These are phyloP conservation scores for Ophiostoma himal-ulmi DNA, from an alignment of 2,329 filamentous ascomycete genomes.

Conservation along the genomic window DNA sequence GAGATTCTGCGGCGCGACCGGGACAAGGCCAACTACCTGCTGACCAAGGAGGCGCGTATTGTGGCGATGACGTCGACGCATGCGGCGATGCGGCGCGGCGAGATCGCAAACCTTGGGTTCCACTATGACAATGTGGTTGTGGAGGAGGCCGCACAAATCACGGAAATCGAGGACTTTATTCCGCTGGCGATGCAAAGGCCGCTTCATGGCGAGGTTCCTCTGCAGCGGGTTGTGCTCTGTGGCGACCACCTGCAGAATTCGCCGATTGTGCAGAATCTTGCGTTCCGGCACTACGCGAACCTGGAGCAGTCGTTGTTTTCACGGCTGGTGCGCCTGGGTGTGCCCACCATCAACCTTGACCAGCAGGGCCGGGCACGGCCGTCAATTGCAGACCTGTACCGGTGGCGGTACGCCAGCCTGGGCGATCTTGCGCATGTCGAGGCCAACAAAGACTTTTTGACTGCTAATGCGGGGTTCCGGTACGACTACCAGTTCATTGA, in stretches of 20 bases:
- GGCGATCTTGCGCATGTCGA: slow-evolving; percentile 73
- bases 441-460: slow-evolving; percentile 62
- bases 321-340: slow-evolving; percentile 80
- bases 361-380: slow-evolving; percentile 88
- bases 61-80: slow-evolving; percentile 99
- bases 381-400: slow-evolving; percentile 81
- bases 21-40: slow-evolving; percentile 92
- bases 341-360: slow-evolving; percentile 85
- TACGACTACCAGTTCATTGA: slow-evolving; percentile 97
- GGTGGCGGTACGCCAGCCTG: slow-evolving; percentile 82
- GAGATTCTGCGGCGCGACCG: slow-evolving; percentile 83
- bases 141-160: slow-evolving; percentile 98
- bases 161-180: slow-evolving; percentile 94
- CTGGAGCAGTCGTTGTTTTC: slow-evolving; percentile 94
- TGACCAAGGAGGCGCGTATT: slow-evolving; percentile 93
- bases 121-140: slow-evolving; percentile 97
- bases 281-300: slow-evolving; percentile 91
- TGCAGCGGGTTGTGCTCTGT: slow-evolving; percentile 86
- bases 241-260: slow-evolving; percentile 97
- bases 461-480: slow-evolving; percentile 84
- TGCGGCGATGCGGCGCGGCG: slow-evolving; percentile 85
- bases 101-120: slow-evolving; percentile 88
- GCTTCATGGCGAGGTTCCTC: slow-evolving; percentile 61
- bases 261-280: slow-evolving; percentile 88
- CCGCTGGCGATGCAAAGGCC: slow-evolving; percentile 87